Evolutionary conservation across 345 rosid genomes (phyloP), one percentile per base, ranked within the genome.

Genomic region (Carallia brachiata): DNA sequence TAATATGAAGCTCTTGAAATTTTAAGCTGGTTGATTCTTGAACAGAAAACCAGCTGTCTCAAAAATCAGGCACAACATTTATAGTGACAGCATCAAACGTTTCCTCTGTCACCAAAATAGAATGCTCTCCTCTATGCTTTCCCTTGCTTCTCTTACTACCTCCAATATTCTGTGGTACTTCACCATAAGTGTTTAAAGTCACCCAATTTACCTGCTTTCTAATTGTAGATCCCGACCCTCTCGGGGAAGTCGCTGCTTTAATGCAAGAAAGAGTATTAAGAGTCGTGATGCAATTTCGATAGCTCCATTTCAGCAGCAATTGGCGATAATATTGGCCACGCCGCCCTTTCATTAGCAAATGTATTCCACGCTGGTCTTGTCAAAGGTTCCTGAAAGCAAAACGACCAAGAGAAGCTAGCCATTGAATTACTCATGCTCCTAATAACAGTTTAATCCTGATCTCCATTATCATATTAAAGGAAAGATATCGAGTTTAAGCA

Each of bases 301-400:
- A 1, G 98, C 64, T 94, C 96, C 93, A 90, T 88, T 78, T 94
- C 88, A 36, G 87, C 93, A 36, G 91, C 88, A 36, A 84, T 85
- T 5, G 97, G 91, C 4, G 93, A 94, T 73, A 89, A 91, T 18
- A 88, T 90, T 23, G 23, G 23, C 23, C 23, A 23, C 23, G 23
- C 23, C 23, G 23, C 23, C 23, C 23, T 23, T 23, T 23, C 23
- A 70, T 95, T 91, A 31, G 89, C 79, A 82, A 90, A 94, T 60
- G 97, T 91, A 69, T 79, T 80, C 98, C 93, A 89, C 2, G 67
- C 40, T 34, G 97, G 93, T 75, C 77, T 89, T 68, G 91, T 94
- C 54, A 91, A 93, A 53, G 96, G 98, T 62, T 87, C 97, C 97
- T 91, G 76, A 61, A 72, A 61, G 4, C 28, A 17, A 52, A 2